Conservation (phyloP, 352 stramenopile species). For the Phytophthora hibernalis region DNA sequence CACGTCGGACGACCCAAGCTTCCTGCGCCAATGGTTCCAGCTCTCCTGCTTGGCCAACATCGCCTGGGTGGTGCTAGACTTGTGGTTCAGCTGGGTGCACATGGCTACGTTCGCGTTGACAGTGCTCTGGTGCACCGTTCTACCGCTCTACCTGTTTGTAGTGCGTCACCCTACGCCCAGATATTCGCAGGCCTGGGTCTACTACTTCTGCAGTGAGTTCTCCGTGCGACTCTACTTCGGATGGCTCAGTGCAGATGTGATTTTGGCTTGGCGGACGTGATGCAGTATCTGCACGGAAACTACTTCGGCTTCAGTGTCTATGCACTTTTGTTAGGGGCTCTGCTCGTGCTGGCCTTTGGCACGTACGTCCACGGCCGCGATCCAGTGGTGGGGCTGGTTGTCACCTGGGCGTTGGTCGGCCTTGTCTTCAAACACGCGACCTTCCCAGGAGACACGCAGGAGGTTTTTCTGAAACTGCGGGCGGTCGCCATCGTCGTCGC, state of each 20-base stretch:
- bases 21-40: constrained; percentile 62
- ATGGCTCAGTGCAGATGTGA: constrained; percentile 55
- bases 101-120: constrained; percentile 61
- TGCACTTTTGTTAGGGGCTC: constrained; percentile 41
- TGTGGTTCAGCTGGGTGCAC: constrained; percentile 65
- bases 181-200: constrained; percentile 50
- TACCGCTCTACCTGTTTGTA: constrained; percentile 65
- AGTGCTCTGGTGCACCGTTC: constrained; percentile 63
- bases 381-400: constrained; percentile 55
- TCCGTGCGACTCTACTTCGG: constrained; percentile 64
- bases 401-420: constrained; percentile 53
- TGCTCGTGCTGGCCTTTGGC: constrained; percentile 55
- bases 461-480: constrained; percentile 56
- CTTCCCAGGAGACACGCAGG: constrained; percentile 49
- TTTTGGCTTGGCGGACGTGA: constrained; percentile 52
- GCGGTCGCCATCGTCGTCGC: constrained; percentile 53
- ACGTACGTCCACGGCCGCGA: constrained; percentile 61
- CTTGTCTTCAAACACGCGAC: constrained; percentile 47
- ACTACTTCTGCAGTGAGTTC: constrained; percentile 69
- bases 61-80: constrained; percentile 51
- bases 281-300: constrained; percentile 56
- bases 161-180: constrained; percentile 56
- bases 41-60: constrained; percentile 62
- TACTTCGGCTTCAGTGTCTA: constrained; percentile 62
- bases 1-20: constrained; percentile 52